Conservation (phyloP, 345 rosid genomes). For the Aquilaria malaccensis region DNA sequence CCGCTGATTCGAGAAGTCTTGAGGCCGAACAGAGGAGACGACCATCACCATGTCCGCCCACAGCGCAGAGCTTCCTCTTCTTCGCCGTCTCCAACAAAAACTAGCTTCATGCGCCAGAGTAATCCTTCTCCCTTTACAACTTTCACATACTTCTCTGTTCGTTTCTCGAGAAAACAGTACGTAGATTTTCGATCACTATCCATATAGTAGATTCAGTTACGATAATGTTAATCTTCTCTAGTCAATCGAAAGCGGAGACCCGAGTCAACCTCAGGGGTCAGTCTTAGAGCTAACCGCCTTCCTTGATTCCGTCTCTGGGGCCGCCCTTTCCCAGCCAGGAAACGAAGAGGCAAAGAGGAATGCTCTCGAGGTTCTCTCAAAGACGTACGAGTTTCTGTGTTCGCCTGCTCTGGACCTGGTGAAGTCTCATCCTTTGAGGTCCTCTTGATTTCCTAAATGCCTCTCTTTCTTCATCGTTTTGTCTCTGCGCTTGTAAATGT, state of each 20-base stretch:
- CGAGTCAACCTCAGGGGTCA: conserved; percentile 28
- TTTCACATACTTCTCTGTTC: not conserved
- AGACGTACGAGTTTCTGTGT: conserved; percentile 27
- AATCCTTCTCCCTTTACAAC: conserved; percentile 12
- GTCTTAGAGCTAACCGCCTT: conserved; percentile 37
- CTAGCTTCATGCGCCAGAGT: conserved; percentile 41
- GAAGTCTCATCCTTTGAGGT: not conserved
- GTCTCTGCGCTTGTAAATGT: conserved; percentile 13
- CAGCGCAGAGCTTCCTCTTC: conserved; percentile 19
- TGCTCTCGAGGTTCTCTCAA: conserved; percentile 38
- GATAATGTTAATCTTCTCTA: conserved; percentile 3
- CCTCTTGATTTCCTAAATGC: not conserved
- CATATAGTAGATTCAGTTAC: too few relatives aligned
- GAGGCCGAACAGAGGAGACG: conserved; percentile 4
- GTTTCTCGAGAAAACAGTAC: not conserved
- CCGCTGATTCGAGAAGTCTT: not conserved
- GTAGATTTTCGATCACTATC: not conserved
- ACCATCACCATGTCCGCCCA: conserved; percentile 17
- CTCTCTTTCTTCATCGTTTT: not conserved
- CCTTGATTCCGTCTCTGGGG: conserved; percentile 38
- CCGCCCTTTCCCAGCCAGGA: conserved; percentile 21
- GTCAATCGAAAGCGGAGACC: conserved; percentile 42
- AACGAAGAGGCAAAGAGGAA: conserved; percentile 24
- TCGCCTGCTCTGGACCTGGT: conserved; percentile 60
- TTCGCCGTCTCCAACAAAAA: conserved; percentile 32